Evolutionary conservation across 2,329 filamentous ascomycete species (phyloP), one percentile per base, ranked within the genome.

Genomic region (Pseudonectria foliicola): DNA sequence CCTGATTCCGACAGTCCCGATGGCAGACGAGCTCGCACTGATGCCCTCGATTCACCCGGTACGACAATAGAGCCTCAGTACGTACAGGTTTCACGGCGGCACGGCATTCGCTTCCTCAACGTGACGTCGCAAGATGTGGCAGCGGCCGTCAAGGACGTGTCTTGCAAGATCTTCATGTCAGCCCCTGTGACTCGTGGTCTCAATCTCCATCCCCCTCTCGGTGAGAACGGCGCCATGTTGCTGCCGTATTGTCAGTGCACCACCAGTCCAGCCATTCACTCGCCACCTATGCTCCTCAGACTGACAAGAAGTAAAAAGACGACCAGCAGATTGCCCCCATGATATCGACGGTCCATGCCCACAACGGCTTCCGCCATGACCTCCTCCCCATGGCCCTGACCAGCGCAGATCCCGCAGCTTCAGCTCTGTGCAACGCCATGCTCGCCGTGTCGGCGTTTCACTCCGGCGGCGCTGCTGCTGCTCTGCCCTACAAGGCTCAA

Each of bases 301-400:
- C 34, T 39, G 18, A 30, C 30, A 7, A 11, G 11, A 6, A 31
- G 6, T 13, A 27, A 3, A n/a, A 24, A 70, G 64, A 68, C 35
- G 55, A 60, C 27, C 40, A 52, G 13, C 56, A 50, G 31, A 59
- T 69, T 25, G 60, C 65, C 4, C 46, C 53, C 13, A 68, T 71
- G 58, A 64, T 69, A 29, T 70, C 66, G 4, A 70, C 67, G 4
- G 61, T 67, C 29, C 59, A 68, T 34, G 50, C 62, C 38, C 55
- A 59, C 34, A 70, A 70, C 43, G 67, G 67, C 7, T 71, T 71
- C 41, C 63, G 63, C 25, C 55, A 60, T 24, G 56, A 66, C 37
- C 47, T 71, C 4, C 49, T 71, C 2, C 67, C 66, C 24, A 67
- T 69, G 63, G 66, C 65, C 2, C 44, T 71, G 4, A 51, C 58